phyloP scores from a whole-genome alignment of 2,329 filamentous ascomycete species.

The Bimuria novae-zelandiae region DNA sequence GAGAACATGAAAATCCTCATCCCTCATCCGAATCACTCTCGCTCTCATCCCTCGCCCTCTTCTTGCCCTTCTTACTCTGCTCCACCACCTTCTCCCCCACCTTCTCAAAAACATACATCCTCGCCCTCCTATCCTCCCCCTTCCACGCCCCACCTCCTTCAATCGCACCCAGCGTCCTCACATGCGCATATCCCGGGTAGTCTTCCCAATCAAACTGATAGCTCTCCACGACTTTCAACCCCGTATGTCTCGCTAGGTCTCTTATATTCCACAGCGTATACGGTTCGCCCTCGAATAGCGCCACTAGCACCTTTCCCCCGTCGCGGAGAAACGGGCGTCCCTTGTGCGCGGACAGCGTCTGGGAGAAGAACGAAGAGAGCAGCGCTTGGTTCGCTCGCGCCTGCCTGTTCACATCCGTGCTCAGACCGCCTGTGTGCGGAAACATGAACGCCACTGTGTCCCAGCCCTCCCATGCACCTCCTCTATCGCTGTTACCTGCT shows the following conservation, averaged over 20 bases:
- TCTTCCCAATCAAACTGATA: constrained; percentile 68
- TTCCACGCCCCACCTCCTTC: constrained; percentile 54
- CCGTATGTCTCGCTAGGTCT: constrained; percentile 80
- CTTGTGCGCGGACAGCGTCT: constrained; percentile 22
- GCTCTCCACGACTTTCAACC: constrained; percentile 70
- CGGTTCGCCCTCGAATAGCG: constrained; percentile 89
- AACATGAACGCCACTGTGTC: constrained; percentile 94
- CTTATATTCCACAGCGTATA: constrained; percentile 96
- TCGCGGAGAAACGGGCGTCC: constrained; percentile 50
- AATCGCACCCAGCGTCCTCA: constrained; percentile 69
- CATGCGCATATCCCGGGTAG: constrained; percentile 77
- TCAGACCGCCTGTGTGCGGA: constrained; percentile 90
- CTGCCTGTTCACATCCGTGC: constrained; percentile 91
- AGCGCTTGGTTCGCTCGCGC: constrained; percentile 73
- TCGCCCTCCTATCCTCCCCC: constrained; percentile 53
- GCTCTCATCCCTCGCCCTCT: constrained; percentile 20
- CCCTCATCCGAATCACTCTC: constrained; percentile 23
- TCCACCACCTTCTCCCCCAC: constrained; percentile 27
- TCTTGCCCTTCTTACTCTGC: constrained; percentile 20
- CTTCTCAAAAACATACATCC: constrained; percentile 53
- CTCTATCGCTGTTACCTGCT: constrained; percentile 27
- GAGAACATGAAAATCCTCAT: constrained; percentile 1
- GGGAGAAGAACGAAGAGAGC: constrained; percentile 39
- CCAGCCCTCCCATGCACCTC: constrained; percentile 53
- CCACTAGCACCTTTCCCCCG: constrained; percentile 72